Evolutionary conservation across 2,329 filamentous ascomycete genomes (phyloP).

Genomic region (Aspergillus carbonarius): DNA sequence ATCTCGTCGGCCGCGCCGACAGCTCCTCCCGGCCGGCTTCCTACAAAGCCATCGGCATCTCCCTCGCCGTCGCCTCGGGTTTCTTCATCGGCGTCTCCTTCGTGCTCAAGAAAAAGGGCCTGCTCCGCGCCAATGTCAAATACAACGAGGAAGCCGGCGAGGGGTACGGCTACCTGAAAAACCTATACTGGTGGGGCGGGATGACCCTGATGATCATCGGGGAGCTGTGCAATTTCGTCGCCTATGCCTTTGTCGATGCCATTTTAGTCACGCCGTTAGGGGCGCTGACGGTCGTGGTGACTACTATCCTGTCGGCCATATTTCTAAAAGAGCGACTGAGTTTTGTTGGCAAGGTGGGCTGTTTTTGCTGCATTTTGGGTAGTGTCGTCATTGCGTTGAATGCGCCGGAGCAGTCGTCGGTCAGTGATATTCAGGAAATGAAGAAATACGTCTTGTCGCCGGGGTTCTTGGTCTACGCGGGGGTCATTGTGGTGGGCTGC

Average conservation of each 20-base stretch:
- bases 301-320: slow-evolving; percentile 85
- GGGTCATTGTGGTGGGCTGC: slow-evolving; percentile 74
- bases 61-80: slow-evolving; percentile 81
- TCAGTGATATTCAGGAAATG: slow-evolving; percentile 88
- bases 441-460: slow-evolving; percentile 80
- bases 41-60: slow-evolving; percentile 86
- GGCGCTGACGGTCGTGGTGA: slow-evolving; percentile 87
- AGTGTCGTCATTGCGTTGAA: slow-evolving; percentile 94
- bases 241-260: slow-evolving; percentile 94
- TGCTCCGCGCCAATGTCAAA: slow-evolving; percentile 90
- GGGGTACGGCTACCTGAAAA: slow-evolving; percentile 96
- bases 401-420: slow-evolving; percentile 80
- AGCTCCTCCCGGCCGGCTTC: slow-evolving; percentile 50
- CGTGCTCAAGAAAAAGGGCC: slow-evolving; percentile 88
- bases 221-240: slow-evolving; percentile 95
- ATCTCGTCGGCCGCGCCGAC: slow-evolving; percentile 9
- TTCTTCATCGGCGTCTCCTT: slow-evolving; percentile 93
- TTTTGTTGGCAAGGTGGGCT: slow-evolving; percentile 93
- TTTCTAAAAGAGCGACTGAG: slow-evolving; percentile 94
- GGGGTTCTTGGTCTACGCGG: slow-evolving; percentile 81
- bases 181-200: slow-evolving; percentile 89
- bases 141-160: slow-evolving; percentile 95
- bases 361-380: slow-evolving; percentile 91
- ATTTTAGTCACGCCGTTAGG: slow-evolving; percentile 92
- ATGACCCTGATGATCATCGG: slow-evolving; percentile 98